phyloP scores from a whole-genome alignment of 179 eudicot species.

The Gypsophila paniculata region DNA sequence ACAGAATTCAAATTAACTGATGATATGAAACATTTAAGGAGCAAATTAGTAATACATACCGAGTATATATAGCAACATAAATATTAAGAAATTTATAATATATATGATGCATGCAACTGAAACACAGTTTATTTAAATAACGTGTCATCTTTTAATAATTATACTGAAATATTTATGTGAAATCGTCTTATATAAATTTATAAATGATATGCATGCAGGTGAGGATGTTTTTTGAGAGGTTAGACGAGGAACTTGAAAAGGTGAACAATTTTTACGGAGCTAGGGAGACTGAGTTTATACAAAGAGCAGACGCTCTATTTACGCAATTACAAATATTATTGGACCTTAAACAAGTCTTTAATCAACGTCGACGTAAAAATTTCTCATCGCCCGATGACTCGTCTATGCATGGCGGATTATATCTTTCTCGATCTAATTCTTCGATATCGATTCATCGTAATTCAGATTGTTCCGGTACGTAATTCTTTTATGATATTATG shows the following conservation, averaged over 20 bases:
- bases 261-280: conserved; percentile 55
- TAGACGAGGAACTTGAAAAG: conserved; percentile 60
- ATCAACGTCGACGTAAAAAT: conserved; percentile 44
- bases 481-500: no score
- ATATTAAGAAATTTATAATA: no score
- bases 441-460: conserved; percentile 34
- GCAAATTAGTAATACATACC: no score
- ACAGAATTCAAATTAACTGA: no score
- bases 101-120: no score
- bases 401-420: conserved; percentile 28
- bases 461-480: conserved; percentile 59
- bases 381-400: conserved; percentile 19
- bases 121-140: no score
- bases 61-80: no score
- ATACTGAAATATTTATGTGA: background rate
- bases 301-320: conserved; percentile 49
- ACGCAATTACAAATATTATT: conserved; percentile 53
- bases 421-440: conserved; percentile 39
- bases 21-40: no score
- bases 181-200: background rate
- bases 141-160: no score
- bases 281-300: conserved; percentile 55
- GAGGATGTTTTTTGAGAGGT: conserved; percentile 37
- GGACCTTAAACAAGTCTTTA: conserved; percentile 50
- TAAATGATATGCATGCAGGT: conserved; percentile 35